Base-by-base conservation (phyloP, 116 monocot genomes). In the Iris pallida region DNA sequence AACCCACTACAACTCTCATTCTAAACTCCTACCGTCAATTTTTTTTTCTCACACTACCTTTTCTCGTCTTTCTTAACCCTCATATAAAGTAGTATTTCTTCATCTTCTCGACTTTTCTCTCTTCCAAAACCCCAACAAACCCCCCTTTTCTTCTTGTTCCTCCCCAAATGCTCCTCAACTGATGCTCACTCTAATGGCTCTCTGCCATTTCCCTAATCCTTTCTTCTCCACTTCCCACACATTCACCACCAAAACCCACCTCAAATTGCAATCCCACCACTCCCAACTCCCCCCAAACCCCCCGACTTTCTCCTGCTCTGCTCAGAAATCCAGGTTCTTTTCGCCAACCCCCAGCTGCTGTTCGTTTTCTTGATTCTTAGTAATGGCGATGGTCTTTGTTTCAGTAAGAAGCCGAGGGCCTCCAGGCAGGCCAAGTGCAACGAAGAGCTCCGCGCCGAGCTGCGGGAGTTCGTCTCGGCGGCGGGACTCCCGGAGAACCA, bases 381-480 rank as follows among this genome's bases (percentile, higher is more conserved):
- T 14, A 40, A 45, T 55, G 17, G 66, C 49, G 57, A 0, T 20
- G 16, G 63, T 70, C 18, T 20, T 57, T 30, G 62, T 4, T 60
- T 43, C 15, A 61, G 71, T 9, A 71, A 63, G 71, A 75, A 75
- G 48, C 41, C 30, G 47, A 89, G 64, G 63, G 17, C 42, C 43
- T 61, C 74, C 19, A 77, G 72, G 70, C 69, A 63, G 5, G 45
- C 9, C 53, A 88, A 76, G 81, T 83, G 76, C 52, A 78, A 76
- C 42, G 74, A 78, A 43, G 83, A 83, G 20, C 66, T 90, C 10
- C 69, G 83, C 71, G 45, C 47, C 47, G 90, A 86, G 64, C 78
- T 90, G 14, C 75, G 76, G 9, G 79, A 73, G 79, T 90, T 86
- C 40, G 52, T 83, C 1, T 63, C 70, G 10, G 44, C 45, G 20